Percentiles rank a stretch among this genome's conserved stretches.
Evolutionary conservation across 129 eudicot genomes (phyloP).

Genomic region (Erigeron canadensis): DNA sequence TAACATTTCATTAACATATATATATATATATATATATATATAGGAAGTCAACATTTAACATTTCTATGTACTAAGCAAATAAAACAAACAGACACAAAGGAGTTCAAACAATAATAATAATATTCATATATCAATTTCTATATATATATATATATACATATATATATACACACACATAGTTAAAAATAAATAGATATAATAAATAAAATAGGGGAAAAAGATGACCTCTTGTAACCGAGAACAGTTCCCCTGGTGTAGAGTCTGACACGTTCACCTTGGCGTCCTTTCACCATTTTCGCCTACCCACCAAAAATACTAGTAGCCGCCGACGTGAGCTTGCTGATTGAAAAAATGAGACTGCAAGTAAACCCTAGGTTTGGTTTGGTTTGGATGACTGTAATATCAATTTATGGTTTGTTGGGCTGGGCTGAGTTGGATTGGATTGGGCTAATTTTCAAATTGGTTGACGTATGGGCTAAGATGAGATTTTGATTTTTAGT

Average conservation of each 20-base stretch:
- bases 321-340: constrained; percentile 9
- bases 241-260: constrained; percentile 47
- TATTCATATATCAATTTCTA: not conserved
- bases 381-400: too few relatives aligned
- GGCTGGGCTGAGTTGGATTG: too few relatives aligned
- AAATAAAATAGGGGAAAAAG: not conserved
- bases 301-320: not conserved
- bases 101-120: not conserved
- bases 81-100: too few relatives aligned
- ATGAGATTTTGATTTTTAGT: too few relatives aligned
- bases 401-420: too few relatives aligned
- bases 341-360: not conserved
- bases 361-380: too few relatives aligned
- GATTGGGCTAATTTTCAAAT: too few relatives aligned
- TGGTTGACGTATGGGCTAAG: too few relatives aligned
- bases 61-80: too few relatives aligned
- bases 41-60: too few relatives aligned
- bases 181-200: not conserved
- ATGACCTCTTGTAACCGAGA: constrained; percentile 47
- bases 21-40: too few relatives aligned
- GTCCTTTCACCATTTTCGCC: constrained; percentile 48
- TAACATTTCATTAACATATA: too few relatives aligned
- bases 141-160: not conserved
- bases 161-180: not conserved
- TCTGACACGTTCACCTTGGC: constrained; percentile 50